These are phyloP conservation scores for Zygosaccharomyces bailii DNA, from an alignment of 805 yeast species.

Conservation along the genomic window DNA sequence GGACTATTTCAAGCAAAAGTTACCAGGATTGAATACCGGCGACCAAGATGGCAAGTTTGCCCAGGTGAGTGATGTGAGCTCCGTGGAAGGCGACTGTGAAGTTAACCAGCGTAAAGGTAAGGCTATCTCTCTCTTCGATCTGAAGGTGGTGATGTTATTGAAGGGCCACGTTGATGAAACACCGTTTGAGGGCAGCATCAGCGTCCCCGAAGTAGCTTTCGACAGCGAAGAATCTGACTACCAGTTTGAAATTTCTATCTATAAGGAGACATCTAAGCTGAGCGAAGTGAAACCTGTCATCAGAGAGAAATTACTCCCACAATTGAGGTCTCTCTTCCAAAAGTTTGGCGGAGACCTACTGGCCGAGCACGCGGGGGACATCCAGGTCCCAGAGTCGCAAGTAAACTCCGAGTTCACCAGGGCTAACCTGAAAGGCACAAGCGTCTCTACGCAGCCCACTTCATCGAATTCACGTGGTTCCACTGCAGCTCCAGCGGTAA, in stretches of 20 bases:
- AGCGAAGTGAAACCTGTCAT: conserved; percentile 49
- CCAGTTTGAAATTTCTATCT: conserved; percentile 74
- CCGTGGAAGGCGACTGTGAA: conserved; percentile 91
- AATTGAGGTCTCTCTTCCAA: conserved; percentile 56
- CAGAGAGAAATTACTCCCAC: conserved; percentile 61
- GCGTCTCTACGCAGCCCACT: conserved; percentile 26
- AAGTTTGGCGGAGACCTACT: conserved; percentile 79
- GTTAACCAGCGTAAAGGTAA: conserved; percentile 97
- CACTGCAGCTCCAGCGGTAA: conserved; percentile 9
- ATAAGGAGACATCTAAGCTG: conserved; percentile 50
- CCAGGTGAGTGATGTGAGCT: conserved; percentile 36
- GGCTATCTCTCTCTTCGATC: conserved; percentile 85
- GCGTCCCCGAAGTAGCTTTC: conserved; percentile 89
- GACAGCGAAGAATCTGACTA: conserved; percentile 83
- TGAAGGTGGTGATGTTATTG: conserved; percentile 61
- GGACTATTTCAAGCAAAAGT: conserved; percentile 61
- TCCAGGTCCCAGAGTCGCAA: conserved; percentile 74
- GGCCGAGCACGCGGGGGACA: conserved; percentile 72
- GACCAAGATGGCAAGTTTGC: conserved; percentile 28
- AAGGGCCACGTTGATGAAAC: conserved; percentile 44
- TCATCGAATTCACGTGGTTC: conserved; percentile 7
- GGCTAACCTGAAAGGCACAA: conserved; percentile 42
- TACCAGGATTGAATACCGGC: conserved; percentile 47
- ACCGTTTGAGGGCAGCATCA: conserved; percentile 64
- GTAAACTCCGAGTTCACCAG: conserved; percentile 55